A percentile compares a stretch with the other conserved stretches of the same genome.
These are phyloP conservation scores for Eleusine indica DNA, from an alignment of 176 grass and related monocot genomes.

Conservation along the genomic window DNA sequence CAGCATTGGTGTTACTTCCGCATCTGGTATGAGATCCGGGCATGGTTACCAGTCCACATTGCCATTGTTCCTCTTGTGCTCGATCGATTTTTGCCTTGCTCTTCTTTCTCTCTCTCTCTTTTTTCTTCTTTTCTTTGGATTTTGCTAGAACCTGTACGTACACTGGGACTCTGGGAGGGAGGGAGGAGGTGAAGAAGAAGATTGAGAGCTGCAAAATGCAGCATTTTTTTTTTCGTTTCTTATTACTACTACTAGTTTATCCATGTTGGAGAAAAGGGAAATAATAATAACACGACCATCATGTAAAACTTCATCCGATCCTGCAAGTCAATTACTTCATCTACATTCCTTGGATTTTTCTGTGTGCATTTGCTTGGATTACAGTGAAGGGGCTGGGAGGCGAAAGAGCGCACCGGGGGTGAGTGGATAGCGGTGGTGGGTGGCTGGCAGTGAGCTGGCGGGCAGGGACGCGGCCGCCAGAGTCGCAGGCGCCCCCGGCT, in stretches of 20 bases:
- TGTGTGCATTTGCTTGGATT: neutral
- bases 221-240: neutral
- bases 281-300: conserved; percentile 35
- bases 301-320: conserved; percentile 37
- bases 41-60: conserved; percentile 22
- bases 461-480: neutral
- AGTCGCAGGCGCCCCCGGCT: conserved; percentile 23
- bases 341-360: neutral
- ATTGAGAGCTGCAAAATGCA: conserved; percentile 49
- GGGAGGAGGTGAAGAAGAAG: conserved; percentile 1
- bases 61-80: conserved; percentile 32
- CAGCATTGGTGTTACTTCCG: conserved; percentile 39
- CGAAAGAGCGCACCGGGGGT: conserved; percentile 37
- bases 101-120: neutral
- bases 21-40: conserved; percentile 48
- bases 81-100: conserved; percentile 36
- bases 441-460: conserved; percentile 57
- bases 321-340: neutral
- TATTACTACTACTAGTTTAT: neutral
- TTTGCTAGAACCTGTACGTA: conserved; percentile 44
- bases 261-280: conserved; percentile 24
- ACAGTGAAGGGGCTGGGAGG: neutral
- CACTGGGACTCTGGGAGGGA: neutral
- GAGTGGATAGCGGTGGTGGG: conserved; percentile 17
- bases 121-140: neutral